Evolutionary conservation across 495 filamentous ascomycete genomes (phyloP), one percentile per base, ranked within the genome.

Genomic region (Hyaloscypha bicolor): DNA sequence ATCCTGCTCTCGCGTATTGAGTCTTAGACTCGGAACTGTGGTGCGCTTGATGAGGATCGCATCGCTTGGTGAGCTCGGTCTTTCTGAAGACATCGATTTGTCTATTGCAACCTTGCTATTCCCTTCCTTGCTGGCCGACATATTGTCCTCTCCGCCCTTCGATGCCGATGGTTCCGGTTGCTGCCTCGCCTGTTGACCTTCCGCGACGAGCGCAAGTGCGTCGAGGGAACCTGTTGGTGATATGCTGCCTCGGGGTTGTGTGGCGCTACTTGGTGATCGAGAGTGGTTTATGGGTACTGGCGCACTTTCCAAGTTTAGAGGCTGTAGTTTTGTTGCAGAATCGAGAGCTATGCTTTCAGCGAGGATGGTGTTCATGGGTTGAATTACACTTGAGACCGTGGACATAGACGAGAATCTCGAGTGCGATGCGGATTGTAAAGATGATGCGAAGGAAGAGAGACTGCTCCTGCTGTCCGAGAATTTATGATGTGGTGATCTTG

Each of bases 11-110:
- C 59, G 21, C 9, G 69, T 73, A 32, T 69, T 57, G 2, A 71
- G 14, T 59, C 66, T 48, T 19, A 71, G 48, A 48, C 33, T 64
- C 25, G 71, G 71, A 33, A 69, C 55, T 3, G 62, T 52, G 12
- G 64, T 59, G 8, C 72, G 66, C 42, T 63, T 69, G 55, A 74
- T 74, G 14, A 74, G 64, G 32, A 74, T 68, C 0, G 69, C 68
- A 55, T 74, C 72, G 55, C 72, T 74, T 9, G 72, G 72, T n/a
- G 72, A 74, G 51, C 66, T 30, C 16, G 72, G 69, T 60, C 71
- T 64, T 37, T 35, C 29, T 33, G n/a, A 29, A 8, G 53, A 11
- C 5, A 29, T 29, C 51, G 31, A 56, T 4, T 56, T 51, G 37
- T n/a, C 32, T 3, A 11, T 25, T 29, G 57, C 4, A n/a, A 21